Base-by-base conservation (phyloP, 202 grass and related monocot genomes). In the Panicum hallii region DNA sequence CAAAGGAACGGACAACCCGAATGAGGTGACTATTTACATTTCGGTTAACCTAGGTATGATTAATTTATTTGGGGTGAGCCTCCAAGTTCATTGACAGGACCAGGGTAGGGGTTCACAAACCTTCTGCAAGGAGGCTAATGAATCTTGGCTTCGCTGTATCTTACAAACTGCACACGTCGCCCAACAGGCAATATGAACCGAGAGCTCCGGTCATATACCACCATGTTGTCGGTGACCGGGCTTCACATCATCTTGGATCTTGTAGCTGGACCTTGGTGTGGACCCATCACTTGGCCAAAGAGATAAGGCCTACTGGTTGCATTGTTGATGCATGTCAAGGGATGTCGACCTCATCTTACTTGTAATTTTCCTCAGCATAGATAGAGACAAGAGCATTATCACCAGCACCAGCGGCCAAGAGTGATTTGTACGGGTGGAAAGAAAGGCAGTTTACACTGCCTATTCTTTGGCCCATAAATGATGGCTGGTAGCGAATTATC, bases 381-480 rank as follows among this genome's bases (percentile, higher is more conserved):
- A 98, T 91, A 26, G 91, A 93, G 52, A 98, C 91, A 75, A 87
- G 82, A 52, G 85, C 85, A 80, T 90, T 90, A 89, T 98, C 95
- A 16, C 89, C 90, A 78, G 95, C 85, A 67, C 95, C 95, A 68
- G 91, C 89, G 9, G 87, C 83, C 77, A 98, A 70, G 45, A 95
- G 91, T 60, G 90, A 85, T 82, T 90, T 98, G 80, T 93, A 92
- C 16, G 85, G 93, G 74, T 98, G 95, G 81, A 98, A 98, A 75
- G 91, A 85, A 60, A 98, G 92, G 78, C 95, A 95, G 50, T 90
- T 98, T 62, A 95, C 91, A 66, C 91, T 90, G 49, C 95, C 95
- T 78, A 98, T 98, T 80, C 95, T 91, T 85, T 95, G 95, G 52
- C 82, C 95, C 93, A 98, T 93, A 78, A 98, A 98, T 77, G 93